phyloP scores from a whole-genome alignment of 192 early-diverging fungal genomes.

The Kappamyces sp. region DNA sequence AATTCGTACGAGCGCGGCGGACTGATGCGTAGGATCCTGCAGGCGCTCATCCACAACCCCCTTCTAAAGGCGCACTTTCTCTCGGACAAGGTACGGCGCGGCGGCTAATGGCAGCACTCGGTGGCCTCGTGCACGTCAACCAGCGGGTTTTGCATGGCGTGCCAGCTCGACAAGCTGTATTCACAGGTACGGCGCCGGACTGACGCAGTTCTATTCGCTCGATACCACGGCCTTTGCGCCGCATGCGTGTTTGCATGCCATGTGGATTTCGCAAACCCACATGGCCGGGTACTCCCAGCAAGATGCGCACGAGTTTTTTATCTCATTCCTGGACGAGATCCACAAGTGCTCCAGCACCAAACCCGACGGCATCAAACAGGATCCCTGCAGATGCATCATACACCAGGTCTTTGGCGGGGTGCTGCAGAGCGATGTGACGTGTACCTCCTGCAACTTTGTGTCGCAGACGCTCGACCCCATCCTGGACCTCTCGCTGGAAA shows the following conservation, averaged over 20 bases:
- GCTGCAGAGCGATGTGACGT: slow-evolving; percentile 87
- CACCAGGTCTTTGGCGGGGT: slow-evolving; percentile 87
- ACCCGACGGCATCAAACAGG: background rate
- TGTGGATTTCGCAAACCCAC: slow-evolving; percentile 85
- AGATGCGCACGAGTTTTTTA: slow-evolving; percentile 97
- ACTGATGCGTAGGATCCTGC: slow-evolving; percentile 51
- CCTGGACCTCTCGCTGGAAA: slow-evolving; percentile 84
- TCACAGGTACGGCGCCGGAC: slow-evolving; percentile 44
- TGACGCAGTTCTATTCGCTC: slow-evolving; percentile 57
- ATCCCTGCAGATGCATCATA: slow-evolving; percentile 66
- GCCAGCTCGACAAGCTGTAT: slow-evolving; percentile 83
- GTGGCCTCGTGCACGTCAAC: background rate
- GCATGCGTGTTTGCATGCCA: slow-evolving; percentile 69
- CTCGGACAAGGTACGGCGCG: slow-evolving; percentile 53
- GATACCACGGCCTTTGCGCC: slow-evolving; percentile 75
- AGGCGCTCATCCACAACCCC: slow-evolving; percentile 89
- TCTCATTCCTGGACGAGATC: slow-evolving; percentile 79
- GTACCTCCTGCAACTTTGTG: slow-evolving; percentile 68
- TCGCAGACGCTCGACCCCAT: slow-evolving; percentile 82
- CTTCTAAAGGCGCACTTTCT: slow-evolving; percentile 83
- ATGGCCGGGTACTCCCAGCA: slow-evolving; percentile 92
- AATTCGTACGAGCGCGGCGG: slow-evolving; percentile 43
- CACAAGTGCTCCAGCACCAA: slow-evolving; percentile 51
- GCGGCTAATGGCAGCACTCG: background rate
- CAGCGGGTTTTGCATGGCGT: slow-evolving; percentile 70